phyloP scores from a whole-genome alignment of 768 basidiomycete genomes.

The Panaeolus papilionaceus region DNA sequence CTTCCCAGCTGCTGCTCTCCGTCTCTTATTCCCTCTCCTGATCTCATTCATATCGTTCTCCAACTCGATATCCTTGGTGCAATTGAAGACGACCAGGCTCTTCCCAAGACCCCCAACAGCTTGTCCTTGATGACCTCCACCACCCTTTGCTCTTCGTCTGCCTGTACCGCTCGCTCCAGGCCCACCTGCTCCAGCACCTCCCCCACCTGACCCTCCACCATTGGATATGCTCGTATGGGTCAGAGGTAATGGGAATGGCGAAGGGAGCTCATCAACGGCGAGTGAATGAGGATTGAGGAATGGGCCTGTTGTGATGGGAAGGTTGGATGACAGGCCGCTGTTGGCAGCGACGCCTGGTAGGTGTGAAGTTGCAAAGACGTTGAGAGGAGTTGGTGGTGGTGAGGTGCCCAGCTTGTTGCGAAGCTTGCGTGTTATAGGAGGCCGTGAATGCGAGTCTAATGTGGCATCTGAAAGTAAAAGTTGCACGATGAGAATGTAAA shows the following conservation, averaged over 20 bases:
- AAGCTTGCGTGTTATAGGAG: slow-evolving; percentile 84
- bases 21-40: slow-evolving; percentile 71
- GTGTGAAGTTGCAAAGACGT: slow-evolving; percentile 43
- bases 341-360: slow-evolving; percentile 43
- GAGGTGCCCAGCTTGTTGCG: slow-evolving; percentile 82
- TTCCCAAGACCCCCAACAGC: slow-evolving; percentile 76
- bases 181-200: slow-evolving; percentile 38
- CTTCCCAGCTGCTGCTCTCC: slow-evolving; percentile 42
- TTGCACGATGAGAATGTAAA: slow-evolving; percentile 16
- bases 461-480: slow-evolving; percentile 59
- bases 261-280: slow-evolving; percentile 85
- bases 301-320: slow-evolving; percentile 72
- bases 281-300: slow-evolving; percentile 86
- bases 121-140: slow-evolving; percentile 61
- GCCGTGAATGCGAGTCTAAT: slow-evolving; percentile 77
- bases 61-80: slow-evolving; percentile 71
- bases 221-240: slow-evolving; percentile 31
- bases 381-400: slow-evolving; percentile 77
- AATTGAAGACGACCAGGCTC: slow-evolving; percentile 62
- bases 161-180: slow-evolving; percentile 41
- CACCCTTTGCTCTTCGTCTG: slow-evolving; percentile 58
- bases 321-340: slow-evolving; percentile 33
- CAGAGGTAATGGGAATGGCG: slow-evolving; percentile 75
- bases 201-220: slow-evolving; percentile 30
- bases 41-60: slow-evolving; percentile 83